Percentiles rank a stretch among this genome's conserved stretches.
Evolutionary conservation across 208 protist species (phyloP).

Genomic region (Strigomonas culicis): DNA sequence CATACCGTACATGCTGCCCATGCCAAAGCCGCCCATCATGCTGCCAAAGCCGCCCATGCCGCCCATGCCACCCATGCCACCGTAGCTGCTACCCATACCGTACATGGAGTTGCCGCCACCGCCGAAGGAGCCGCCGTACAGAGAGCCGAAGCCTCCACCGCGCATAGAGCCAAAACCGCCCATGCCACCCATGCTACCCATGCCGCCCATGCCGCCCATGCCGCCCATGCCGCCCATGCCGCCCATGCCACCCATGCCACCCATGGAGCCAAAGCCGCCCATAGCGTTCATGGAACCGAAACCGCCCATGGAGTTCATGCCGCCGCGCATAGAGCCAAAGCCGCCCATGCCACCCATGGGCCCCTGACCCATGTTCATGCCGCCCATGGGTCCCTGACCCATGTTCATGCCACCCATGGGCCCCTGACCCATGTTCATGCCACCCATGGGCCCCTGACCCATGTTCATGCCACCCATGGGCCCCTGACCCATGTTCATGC

Average conservation of each 20-base stretch:
- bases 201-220: constrained; percentile 15
- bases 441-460: too few species aligned
- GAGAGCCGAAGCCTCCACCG: constrained; percentile 22
- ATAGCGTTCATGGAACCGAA: constrained; percentile 1
- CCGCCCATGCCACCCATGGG: too few species aligned
- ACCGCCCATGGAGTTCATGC: constrained; percentile 1
- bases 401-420: too few species aligned
- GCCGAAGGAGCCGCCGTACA: constrained; percentile 14
- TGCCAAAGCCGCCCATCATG: constrained; percentile 23
- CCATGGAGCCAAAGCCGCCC: constrained; percentile 17
- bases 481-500: too few species aligned
- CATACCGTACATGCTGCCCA: constrained; percentile 38
- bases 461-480: too few species aligned
- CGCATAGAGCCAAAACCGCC: constrained; percentile 8
- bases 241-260: constrained; percentile 19
- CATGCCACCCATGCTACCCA: constrained; percentile 13
- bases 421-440: too few species aligned
- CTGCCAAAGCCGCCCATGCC: constrained; percentile 14
- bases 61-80: constrained; percentile 14
- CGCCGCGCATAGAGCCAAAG: too few species aligned
- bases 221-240: constrained; percentile 22
- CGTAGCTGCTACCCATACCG: constrained; percentile 15
- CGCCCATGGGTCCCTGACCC: too few species aligned
- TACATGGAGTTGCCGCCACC: constrained; percentile 14
- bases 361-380: too few species aligned